Evolutionary conservation across 495 filamentous ascomycete species (phyloP), one percentile per base, ranked within the genome.

Genomic region (Cryomyces minteri): DNA sequence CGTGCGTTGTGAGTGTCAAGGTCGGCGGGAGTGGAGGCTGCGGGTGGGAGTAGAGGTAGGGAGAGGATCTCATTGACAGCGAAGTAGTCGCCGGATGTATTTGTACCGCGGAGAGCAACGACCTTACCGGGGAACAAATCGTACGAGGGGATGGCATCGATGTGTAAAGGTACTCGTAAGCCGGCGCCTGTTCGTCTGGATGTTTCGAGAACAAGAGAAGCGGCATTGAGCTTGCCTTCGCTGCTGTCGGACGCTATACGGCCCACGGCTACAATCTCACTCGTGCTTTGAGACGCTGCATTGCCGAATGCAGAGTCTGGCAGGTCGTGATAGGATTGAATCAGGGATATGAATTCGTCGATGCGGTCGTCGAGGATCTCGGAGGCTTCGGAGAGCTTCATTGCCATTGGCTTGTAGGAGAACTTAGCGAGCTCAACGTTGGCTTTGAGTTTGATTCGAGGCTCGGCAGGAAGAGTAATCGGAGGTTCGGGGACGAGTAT

Each of bases 101-200:
- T 96, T 54, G 80, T 82, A 6, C 90, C 90, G 34, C 71, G 69
- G 11, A 94, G 64, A 6, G 88, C 90, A 14, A 92, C 81, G 41
- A 95, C 93, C 56, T 95, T 85, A 12, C 90, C 90, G 0, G 88
- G 88, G 61, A 98, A 94, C 68, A 96, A 86, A 49, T 85, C 81
- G 62, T 77, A 82, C 5, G 73, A 72, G 2, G 68, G 62, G 1
- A 94, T 51, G 0, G 72, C 68, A 48, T 79, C 71, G 6, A 95
- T 57, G 54, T 86, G 82, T 18, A 98, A 65, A 4, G 84, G 84
- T 25, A 94, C 72, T 46, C 90, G 74, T 41, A 78, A 58, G 25
- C 86, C 90, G 41, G 77, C 82, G 14, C 88, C 90, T 45, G 73
- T 84, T n/a, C 83, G 71, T 42, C 90, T 70, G 1, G 84, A 92